Evolutionary conservation across 345 rosid genomes (phyloP), one percentile per base, ranked within the genome.

Genomic region (Abelmoschus esculentus): DNA sequence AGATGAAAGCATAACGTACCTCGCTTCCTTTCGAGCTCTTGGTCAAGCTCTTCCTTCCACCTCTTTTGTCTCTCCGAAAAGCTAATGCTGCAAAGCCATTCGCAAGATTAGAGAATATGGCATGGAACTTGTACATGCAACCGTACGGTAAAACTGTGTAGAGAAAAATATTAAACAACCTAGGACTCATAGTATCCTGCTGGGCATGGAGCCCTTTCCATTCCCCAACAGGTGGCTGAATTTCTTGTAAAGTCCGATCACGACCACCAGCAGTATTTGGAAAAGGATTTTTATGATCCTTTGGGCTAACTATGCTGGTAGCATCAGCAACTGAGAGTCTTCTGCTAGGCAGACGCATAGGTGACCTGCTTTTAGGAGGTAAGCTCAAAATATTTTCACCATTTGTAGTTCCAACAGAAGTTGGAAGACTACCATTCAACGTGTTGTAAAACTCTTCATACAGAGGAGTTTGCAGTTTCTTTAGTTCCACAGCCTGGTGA

Each of bases 31-130:
- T 86, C 87, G 32, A 93, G 90, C 79, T 93, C 97, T 81, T 86
- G 86, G 70, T 83, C 86, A 55, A 93, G 97, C 84, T 93, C 98
- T 79, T 89, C 92, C 83, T 87, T 84, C 95, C 96, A 87, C 55
- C 81, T 91, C 69, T 79, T 79, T 49, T 88, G 86, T 69, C 82
- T 79, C 74, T 90, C 97, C 32, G 86, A 81, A 78, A 80, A 85
- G 80, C 85, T 85, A 76, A 82, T 36, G 70, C 77, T 77, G 76
- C 75, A 72, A 69, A 55, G 47, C 31, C 49, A 72, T 75, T 80
- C 67, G 31, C 59, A 36, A 28, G 32, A 74, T 57, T 60, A 60
- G 22, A 57, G 28, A 46, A 61, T 42, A 47, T 34, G 54, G 14
- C 28, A 31, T 29, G 44, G 22, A 1, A 0, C 12, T 62, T 62